Evolutionary conservation across 2,329 filamentous ascomycete species (phyloP), one percentile per base, ranked within the genome.

Genomic region (Phyllosticta paracitricarpa): DNA sequence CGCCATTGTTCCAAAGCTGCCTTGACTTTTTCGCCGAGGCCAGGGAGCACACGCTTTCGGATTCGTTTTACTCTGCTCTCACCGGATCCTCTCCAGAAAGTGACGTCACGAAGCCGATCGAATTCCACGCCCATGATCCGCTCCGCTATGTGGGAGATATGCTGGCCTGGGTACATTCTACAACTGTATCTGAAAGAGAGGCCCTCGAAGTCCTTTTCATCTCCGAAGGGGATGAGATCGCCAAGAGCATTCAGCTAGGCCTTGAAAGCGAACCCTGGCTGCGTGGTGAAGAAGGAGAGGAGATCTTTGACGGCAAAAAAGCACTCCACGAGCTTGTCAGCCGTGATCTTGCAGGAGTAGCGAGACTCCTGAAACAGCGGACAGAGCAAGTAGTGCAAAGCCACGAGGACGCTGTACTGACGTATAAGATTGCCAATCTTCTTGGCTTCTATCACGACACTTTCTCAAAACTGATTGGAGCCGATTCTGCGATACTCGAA

Each of bases 161-260:
- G 92, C 82, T 99, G 14, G 94, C 94, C 4, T 99, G 94, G 94
- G 86, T 89, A 5, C 94, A 99, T 72, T 96, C 94, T 0, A 89
- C 92, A 2, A 88, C 93, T 0, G 94, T 99, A 0, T 95, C 93
- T 33, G 94, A 99, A 73, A 84, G 89, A 58, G 94, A 99, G 74
- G 91, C 92, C 0, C 80, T 99, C 5, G 93, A 97, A 72, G 85
- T 91, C 1, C 79, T 99, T 0, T 99, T 99, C 70, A 87, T 97
- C 52, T 88, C 89, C 0, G 92, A 97, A 64, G 92, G 89, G 2
- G 89, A 94, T 64, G 91, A 96, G 68, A 89, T 97, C 61, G 88
- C 88, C 26, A 89, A 86, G 65, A 90, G 88, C 0, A 86, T 97
- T 26, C 85, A 90, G 69, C 86, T 87, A 53, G 91, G 91, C 0